A percentile compares a stretch with the other conserved stretches of the same genome.
These are phyloP conservation scores for Daphne laureola DNA, from an alignment of 441 rosid species.

Conservation along the genomic window DNA sequence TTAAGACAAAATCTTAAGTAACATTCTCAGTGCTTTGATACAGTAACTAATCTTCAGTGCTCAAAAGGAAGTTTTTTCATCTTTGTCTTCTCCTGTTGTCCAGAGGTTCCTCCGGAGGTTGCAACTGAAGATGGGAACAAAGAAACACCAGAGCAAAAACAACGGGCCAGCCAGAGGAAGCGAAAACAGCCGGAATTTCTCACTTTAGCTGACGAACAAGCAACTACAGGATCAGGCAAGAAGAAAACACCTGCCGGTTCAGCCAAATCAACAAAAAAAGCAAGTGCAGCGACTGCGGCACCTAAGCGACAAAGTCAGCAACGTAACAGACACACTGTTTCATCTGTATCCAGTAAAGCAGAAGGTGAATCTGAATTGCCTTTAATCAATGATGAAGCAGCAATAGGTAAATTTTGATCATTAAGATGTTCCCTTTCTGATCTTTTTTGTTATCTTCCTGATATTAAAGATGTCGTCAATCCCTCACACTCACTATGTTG, in stretches of 20 bases:
- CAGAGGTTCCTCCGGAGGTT: slow-evolving; percentile 24
- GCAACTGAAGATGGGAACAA: slow-evolving; percentile 21
- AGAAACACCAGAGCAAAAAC: slow-evolving; percentile 21
- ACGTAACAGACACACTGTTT: slow-evolving; percentile 17
- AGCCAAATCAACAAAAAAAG: slow-evolving; percentile 13
- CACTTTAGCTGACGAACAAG: not conserved
- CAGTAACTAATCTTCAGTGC: too few species aligned
- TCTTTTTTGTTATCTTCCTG: slow-evolving; percentile 25
- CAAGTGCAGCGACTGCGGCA: slow-evolving; percentile 18
- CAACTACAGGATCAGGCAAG: not conserved
- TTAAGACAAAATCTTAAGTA: too few species aligned
- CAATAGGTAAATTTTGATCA: slow-evolving; percentile 15
- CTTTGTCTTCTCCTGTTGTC: slow-evolving; percentile 12
- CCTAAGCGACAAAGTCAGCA: slow-evolving; percentile 33
- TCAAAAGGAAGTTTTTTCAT: too few species aligned
- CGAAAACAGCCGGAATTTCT: slow-evolving; percentile 16
- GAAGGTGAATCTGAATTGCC: slow-evolving; percentile 19
- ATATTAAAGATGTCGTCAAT: slow-evolving; percentile 25
- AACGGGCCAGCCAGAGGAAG: slow-evolving; percentile 21
- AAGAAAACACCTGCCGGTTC: slow-evolving; percentile 2
- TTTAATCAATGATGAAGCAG: slow-evolving; percentile 20
- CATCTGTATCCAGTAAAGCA: slow-evolving; percentile 6
- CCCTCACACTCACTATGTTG: slow-evolving; percentile 18
- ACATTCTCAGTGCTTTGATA: too few species aligned
- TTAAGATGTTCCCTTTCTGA: slow-evolving; percentile 17